These are phyloP conservation scores for Anthracocystis setariae DNA, from an alignment of 1,284 basidiomycete genomes.

Conservation along the genomic window DNA sequence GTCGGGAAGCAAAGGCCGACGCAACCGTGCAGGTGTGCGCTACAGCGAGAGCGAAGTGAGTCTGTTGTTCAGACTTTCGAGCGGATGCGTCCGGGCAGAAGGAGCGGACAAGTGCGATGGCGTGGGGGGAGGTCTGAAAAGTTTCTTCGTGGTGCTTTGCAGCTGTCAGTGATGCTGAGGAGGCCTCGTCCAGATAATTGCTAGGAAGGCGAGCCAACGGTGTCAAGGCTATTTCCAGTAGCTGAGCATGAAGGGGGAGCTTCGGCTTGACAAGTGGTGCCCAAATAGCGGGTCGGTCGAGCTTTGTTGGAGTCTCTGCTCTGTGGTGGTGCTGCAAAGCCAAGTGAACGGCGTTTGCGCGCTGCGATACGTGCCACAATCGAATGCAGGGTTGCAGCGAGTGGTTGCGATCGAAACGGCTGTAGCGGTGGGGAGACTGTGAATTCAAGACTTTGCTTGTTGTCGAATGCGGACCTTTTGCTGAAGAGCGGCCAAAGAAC, in stretches of 20 bases:
- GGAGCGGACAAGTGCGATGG: no score
- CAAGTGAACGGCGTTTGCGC: not conserved
- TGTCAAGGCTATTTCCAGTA: not conserved
- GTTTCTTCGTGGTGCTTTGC: no score
- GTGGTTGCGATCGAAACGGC: conserved; percentile 6
- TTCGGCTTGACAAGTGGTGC: not conserved
- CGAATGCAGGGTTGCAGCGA: conserved; percentile 14
- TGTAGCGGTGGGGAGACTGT: conserved; percentile 12
- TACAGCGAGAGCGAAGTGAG: not conserved
- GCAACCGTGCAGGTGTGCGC: not conserved
- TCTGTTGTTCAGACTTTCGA: not conserved
- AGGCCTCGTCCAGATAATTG: no score
- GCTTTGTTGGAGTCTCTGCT: not conserved
- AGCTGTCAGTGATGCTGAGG: no score
- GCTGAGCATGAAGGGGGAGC: not conserved
- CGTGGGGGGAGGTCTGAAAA: no score
- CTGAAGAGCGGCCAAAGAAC: conserved; percentile 2
- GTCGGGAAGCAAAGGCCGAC: conserved; percentile 1
- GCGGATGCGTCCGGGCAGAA: not conserved
- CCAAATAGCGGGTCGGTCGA: not conserved
- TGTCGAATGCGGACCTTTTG: conserved; percentile 5
- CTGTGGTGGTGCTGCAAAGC: not conserved
- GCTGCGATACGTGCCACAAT: conserved; percentile 6
- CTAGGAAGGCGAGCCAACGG: not conserved
- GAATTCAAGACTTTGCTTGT: conserved; percentile 2